A percentile compares a stretch with the other conserved stretches of the same genome.
Evolutionary conservation across 495 filamentous ascomycete species (phyloP).

Genomic region (Tetracladium marchalianum): DNA sequence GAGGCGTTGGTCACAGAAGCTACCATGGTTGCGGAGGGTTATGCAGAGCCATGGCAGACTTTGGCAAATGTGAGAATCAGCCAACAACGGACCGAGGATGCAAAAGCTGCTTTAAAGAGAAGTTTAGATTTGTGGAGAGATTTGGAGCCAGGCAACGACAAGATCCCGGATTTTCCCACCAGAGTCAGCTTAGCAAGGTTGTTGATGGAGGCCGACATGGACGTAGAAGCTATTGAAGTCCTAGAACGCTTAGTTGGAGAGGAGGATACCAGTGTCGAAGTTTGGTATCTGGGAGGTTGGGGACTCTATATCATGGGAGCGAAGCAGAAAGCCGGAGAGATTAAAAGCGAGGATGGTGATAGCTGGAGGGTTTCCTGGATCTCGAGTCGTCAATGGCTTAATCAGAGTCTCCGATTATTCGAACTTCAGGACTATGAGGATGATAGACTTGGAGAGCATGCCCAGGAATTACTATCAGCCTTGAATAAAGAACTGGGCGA

Average conservation of each 20-base stretch:
- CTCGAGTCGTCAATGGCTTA: constrained; percentile 51
- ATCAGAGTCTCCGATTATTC: constrained; percentile 50
- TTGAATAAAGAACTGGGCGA: constrained; percentile 49
- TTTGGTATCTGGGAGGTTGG: constrained; percentile 96
- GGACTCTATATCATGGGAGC: constrained; percentile 69
- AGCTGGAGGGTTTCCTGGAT: constrained; percentile 36
- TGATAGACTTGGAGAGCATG: constrained; percentile 56
- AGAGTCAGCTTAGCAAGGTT: constrained; percentile 75
- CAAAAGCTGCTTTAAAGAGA: constrained; percentile 60
- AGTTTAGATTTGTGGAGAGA: constrained; percentile 76
- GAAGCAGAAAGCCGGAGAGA: constrained; percentile 36
- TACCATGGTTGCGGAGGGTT: constrained; percentile 60
- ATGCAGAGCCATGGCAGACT: constrained; percentile 81
- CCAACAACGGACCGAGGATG: constrained; percentile 67
- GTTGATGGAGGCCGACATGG: constrained; percentile 82
- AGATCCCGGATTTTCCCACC: constrained; percentile 71
- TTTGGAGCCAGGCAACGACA: constrained; percentile 43
- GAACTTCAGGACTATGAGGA: constrained; percentile 60
- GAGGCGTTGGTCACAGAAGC: constrained; percentile 83
- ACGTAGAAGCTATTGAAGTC: constrained; percentile 74
- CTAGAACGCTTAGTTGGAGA: constrained; percentile 74
- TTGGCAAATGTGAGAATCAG: constrained; percentile 89
- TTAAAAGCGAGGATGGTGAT: constrained; percentile 23
- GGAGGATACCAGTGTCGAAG: constrained; percentile 88
- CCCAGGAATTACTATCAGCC: constrained; percentile 44